A percentile compares a stretch with the other conserved stretches of the same genome.
Conservation (phyloP, 1,284 basidiomycete species). For the Salmacisia buchloeana region DNA sequence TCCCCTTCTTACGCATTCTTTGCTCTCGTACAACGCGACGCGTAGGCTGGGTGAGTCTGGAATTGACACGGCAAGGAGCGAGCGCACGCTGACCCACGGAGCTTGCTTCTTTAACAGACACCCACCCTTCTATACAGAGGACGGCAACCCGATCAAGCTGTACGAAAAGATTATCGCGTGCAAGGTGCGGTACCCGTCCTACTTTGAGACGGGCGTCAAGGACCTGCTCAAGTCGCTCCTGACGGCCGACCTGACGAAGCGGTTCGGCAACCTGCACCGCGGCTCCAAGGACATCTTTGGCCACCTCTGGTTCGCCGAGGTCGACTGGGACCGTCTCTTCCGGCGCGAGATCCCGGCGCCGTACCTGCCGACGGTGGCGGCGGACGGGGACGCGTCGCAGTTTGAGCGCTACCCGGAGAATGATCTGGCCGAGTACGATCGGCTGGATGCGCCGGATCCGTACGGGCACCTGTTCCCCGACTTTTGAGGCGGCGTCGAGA, state of each 20-base stretch:
- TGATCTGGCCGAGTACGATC: constrained; percentile 41
- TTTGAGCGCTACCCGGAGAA: constrained; percentile 46
- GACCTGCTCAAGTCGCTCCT: constrained; percentile 86
- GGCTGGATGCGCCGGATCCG: constrained; percentile 34
- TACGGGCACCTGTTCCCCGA: constrained; percentile 43
- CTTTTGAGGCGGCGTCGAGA: constrained; percentile 22
- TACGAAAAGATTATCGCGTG: constrained; percentile 92
- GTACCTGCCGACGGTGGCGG: constrained; percentile 65
- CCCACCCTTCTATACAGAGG: constrained; percentile 53
- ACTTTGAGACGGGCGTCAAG: constrained; percentile 72
- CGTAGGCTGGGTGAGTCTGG: constrained; percentile 9
- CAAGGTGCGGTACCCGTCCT: constrained; percentile 79
- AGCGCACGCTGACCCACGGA: background rate
- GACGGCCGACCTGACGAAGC: constrained; percentile 80
- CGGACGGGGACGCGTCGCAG: constrained; percentile 52
- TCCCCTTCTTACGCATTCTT: constrained; percentile 54
- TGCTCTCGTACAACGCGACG: background rate
- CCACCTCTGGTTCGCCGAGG: constrained; percentile 94
- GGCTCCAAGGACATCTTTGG: constrained; percentile 93
- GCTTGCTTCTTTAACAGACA: constrained; percentile 19
- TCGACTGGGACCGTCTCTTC: constrained; percentile 83
- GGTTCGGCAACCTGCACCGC: constrained; percentile 84
- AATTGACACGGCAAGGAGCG: background rate
- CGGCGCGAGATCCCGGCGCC: constrained; percentile 89
- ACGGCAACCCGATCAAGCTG: constrained; percentile 65